These are phyloP conservation scores for Geoglossum cookeanum DNA, from an alignment of 2,329 filamentous ascomycete genomes.

Conservation along the genomic window DNA sequence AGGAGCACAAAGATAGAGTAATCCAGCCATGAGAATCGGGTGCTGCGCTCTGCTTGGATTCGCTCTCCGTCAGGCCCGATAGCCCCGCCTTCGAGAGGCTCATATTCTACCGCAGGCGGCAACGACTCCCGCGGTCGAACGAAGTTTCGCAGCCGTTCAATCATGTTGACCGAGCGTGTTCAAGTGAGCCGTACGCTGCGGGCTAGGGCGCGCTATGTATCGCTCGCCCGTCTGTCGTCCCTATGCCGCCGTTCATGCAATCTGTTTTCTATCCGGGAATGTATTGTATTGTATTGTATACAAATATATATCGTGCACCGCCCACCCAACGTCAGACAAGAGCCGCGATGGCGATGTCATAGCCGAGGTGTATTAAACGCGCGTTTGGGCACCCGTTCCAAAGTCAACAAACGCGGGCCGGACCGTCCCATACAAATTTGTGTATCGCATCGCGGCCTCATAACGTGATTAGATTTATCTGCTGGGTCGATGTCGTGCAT, in stretches of 20 bases:
- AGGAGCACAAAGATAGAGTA: conserved; percentile 73
- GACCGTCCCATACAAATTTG: background rate
- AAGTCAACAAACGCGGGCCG: background rate
- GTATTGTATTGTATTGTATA: too few species aligned
- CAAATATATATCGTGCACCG: too few species aligned
- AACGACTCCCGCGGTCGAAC: background rate
- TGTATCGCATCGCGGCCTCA: background rate
- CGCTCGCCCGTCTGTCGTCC: too few species aligned
- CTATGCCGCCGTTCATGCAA: too few species aligned
- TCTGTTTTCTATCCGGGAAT: too few species aligned
- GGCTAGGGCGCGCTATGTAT: too few species aligned
- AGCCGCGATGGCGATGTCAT: too few species aligned
- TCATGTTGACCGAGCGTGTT: background rate
- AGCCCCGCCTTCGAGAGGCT: background rate
- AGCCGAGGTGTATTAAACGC: background rate
- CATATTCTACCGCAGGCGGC: background rate
- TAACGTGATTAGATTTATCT: background rate
- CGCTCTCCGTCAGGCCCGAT: background rate
- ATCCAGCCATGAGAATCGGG: conserved; percentile 62
- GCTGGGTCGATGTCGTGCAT: conserved; percentile 2
- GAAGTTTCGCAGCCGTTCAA: background rate
- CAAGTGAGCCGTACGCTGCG: background rate
- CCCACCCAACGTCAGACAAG: background rate
- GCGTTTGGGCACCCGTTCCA: background rate
- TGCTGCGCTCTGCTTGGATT: background rate